Base-by-base conservation (phyloP, 2,329 filamentous ascomycete genomes). In the Conoideocrella luteorostrata region DNA sequence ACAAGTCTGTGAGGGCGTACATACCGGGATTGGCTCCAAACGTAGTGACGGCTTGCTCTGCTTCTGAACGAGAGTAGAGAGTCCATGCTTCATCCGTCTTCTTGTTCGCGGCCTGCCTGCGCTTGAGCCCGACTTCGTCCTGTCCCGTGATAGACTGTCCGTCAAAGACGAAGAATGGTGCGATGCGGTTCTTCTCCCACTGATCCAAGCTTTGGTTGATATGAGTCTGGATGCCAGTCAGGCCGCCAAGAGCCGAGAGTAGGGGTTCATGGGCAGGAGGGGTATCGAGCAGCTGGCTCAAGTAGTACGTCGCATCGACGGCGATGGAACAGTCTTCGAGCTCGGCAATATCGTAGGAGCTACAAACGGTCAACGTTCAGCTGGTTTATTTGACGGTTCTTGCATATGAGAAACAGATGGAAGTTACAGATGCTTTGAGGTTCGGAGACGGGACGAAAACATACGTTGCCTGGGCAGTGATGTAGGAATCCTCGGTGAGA, bases 101-200 rank as follows among this genome's bases (percentile, higher is more conserved):
- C 49, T 77, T 66, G 50, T 84, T 82, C 52, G 88, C 85, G 23
- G 74, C 72, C 39, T 76, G 76, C 21, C 78, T 79, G 36, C 78
- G 77, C 52, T 80, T 75, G 43, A 84, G 73, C 20, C 81, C 71
- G 47, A 82, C 73, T 37, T 86, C 80, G 56, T 90, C 83, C 57
- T 86, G 84, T 45, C 85, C 86, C 30, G 82, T 81, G 48, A 89
- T 77, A 30, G 88, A 80, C 56, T 95, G 78, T 28, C 93, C 93
- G 62, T 91, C 87, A 65, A 98, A 98, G 41, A 98, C 75, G 63
- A 98, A 97, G 50, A 94, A 70, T 2, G 87, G 87, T n/a, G 72
- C 79, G 41, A 95, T 83, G 17, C 78, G 77, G 55, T 82, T 70
- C 36, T 76, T 74, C 48, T 80, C 78, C 73, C 93, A 88, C 46